Evolutionary conservation across 2,329 filamentous ascomycete genomes (phyloP).

Genomic region (Hypomyces perniciosus): DNA sequence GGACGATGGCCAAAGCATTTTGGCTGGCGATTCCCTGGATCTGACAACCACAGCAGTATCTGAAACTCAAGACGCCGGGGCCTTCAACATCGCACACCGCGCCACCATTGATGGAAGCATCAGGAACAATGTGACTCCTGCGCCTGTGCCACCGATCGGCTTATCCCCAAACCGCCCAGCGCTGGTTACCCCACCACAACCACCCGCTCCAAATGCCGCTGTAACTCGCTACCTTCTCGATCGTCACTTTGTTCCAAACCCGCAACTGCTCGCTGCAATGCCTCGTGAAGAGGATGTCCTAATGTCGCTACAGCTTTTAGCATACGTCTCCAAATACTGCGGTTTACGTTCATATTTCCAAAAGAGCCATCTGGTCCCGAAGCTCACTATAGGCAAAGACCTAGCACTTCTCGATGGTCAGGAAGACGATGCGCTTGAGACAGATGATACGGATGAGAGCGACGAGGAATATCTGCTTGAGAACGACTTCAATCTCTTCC

Average conservation of each 20-base stretch:
- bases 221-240: slow-evolving; percentile 77
- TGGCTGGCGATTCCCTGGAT: slow-evolving; percentile 68
- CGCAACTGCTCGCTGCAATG: slow-evolving; percentile 80
- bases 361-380: slow-evolving; percentile 85
- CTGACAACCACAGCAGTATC: slow-evolving; percentile 73
- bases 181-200: slow-evolving; percentile 65
- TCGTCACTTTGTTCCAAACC: slow-evolving; percentile 60
- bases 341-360: slow-evolving; percentile 95
- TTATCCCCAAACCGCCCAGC: slow-evolving; percentile 68
- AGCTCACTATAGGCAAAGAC: slow-evolving; percentile 83
- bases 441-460: slow-evolving; percentile 49
- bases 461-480: slow-evolving; percentile 85
- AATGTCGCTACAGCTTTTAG: slow-evolving; percentile 93
- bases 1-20: slow-evolving; percentile 72
- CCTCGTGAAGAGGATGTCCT: slow-evolving; percentile 95
- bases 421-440: slow-evolving; percentile 39
- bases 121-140: slow-evolving; percentile 63
- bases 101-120: slow-evolving; percentile 80
- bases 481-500: slow-evolving; percentile 98
- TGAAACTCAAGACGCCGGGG: slow-evolving; percentile 78
- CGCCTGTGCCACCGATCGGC: slow-evolving; percentile 59
- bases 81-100: slow-evolving; percentile 90
- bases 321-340: slow-evolving; percentile 98
- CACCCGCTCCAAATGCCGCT: slow-evolving; percentile 62
- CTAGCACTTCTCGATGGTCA: slow-evolving; percentile 73